A percentile compares a stretch with the other conserved stretches of the same genome.
These are phyloP conservation scores for Eutypella sp. DNA, from an alignment of 2,329 filamentous ascomycete species.

Conservation along the genomic window DNA sequence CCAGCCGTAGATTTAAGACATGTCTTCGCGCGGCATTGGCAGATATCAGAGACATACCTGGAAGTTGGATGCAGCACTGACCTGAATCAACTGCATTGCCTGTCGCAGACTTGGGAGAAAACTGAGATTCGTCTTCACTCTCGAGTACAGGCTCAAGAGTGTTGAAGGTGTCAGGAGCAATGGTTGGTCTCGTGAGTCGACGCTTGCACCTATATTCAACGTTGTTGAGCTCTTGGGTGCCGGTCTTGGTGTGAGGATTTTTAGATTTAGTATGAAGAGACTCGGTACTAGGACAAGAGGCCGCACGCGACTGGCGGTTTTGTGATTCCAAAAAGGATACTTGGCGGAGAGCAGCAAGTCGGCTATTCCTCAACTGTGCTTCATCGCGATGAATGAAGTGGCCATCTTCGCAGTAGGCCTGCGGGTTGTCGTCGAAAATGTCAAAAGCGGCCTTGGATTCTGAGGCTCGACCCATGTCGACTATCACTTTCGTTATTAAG, in stretches of 20 bases:
- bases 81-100: constrained; percentile 10
- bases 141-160: constrained; percentile 25
- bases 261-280: too few species aligned
- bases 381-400: constrained; percentile 8
- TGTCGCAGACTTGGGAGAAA: constrained; percentile 7
- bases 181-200: constrained; percentile 18
- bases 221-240: constrained; percentile 10
- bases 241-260: constrained; percentile 30
- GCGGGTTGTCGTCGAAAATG: constrained; percentile 24
- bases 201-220: constrained; percentile 9
- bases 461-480: constrained; percentile 18
- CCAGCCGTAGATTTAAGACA: constrained; percentile 2
- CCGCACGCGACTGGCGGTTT: constrained; percentile 17
- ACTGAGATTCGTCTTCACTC: constrained; percentile 20
- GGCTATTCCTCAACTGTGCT: constrained; percentile 7
- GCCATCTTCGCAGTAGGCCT: constrained; percentile 16
- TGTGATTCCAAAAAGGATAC: constrained; percentile 25
- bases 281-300: constrained; percentile 20
- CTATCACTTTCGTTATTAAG: constrained; percentile 9
- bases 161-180: constrained; percentile 24
- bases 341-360: constrained; percentile 20
- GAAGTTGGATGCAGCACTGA: constrained; percentile 17
- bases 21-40: too few species aligned
- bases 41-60: too few species aligned
- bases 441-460: constrained; percentile 16